Base-by-base conservation (phyloP, 2,329 filamentous ascomycete genomes). In the Pseudogymnoascus sp. region DNA sequence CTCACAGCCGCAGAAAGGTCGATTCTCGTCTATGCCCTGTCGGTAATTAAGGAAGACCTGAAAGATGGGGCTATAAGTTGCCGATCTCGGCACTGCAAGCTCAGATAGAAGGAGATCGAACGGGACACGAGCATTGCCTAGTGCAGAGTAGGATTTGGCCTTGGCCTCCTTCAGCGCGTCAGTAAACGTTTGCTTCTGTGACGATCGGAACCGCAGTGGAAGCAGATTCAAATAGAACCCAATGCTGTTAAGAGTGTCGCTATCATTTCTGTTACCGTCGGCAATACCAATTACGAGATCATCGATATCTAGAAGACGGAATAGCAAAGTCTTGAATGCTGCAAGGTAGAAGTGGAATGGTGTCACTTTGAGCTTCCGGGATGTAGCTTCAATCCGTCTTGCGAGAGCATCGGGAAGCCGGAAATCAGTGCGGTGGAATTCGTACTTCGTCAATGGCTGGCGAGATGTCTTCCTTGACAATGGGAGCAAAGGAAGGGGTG, bases 51-150 rank as follows among this genome's bases (percentile, higher is more conserved):
- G 67, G 19, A 79, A 76, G 0, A 72, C 75, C 60, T 73, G 71
- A 72, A 83, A 84, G 0, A 85, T 37, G 0, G 83, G 82, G 34
- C 67, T 77, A 61, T 78, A 67, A 0, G 72, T 65, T 0, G 75
- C 63, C 0, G 79, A 78, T 1, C 80, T 71, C 0, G 74, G 67
- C 0, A 79, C 73, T 2, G 74, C 70, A 1, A 85, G 71, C 25
- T 80, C 72, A 0, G 78, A 68, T 0, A 85, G 71, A 0, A 85
- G 66, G 0, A 79, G 71, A 48, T 83, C 78, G 62, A 83, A 81
- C 0, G 83, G 83, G 3, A 84, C 62, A 0, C 66, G 41, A 0
- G 81, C 80, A 67, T 82, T 71, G 0, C 65, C 67, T 0, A 84
- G 71, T 0, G 79, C 81, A 0, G 57, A 63, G 21, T 78, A 74